Conservation (phyloP, 352 stramenopile genomes). For the Pythium periplocum region DNA sequence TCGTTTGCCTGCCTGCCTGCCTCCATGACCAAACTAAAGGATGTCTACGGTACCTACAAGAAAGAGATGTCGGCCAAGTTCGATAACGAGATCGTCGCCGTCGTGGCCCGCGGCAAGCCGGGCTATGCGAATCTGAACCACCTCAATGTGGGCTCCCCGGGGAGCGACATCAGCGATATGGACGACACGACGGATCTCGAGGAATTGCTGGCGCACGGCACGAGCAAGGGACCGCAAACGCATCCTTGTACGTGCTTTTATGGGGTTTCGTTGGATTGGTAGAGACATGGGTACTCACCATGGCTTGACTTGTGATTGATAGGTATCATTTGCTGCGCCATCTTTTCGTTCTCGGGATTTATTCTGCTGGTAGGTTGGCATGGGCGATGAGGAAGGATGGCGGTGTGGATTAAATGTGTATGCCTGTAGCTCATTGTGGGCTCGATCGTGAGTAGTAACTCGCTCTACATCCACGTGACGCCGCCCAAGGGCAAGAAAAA, state of each 20-base stretch:
- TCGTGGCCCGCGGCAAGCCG: constrained; percentile 61
- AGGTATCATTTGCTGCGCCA: constrained; percentile 73
- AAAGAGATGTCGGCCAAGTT: constrained; percentile 80
- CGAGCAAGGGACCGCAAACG: constrained; percentile 64
- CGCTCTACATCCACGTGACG: constrained; percentile 81
- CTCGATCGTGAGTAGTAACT: constrained; percentile 82
- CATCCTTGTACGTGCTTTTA: constrained; percentile 38
- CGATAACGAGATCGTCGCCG: constrained; percentile 64
- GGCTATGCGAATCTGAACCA: constrained; percentile 83
- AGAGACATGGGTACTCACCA: constrained; percentile 1
- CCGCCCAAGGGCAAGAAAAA: constrained; percentile 78
- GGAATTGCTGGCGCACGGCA: constrained; percentile 68
- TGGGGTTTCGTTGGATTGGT: neutral
- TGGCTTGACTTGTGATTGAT: neutral
- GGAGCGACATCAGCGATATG: constrained; percentile 71
- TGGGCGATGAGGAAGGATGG: neutral
- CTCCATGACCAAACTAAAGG: constrained; percentile 60
- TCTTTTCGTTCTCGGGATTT: constrained; percentile 74
- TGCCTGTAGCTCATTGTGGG: constrained; percentile 67
- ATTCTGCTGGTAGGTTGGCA: constrained; percentile 47
- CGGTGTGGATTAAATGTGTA: neutral
- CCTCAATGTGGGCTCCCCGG: constrained; percentile 69
- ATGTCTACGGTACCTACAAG: constrained; percentile 69
- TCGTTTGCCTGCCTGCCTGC: neutral
- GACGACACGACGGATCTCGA: constrained; percentile 77